Evolutionary conservation across 805 yeast genomes (phyloP).

Genomic region (Priceomyces fermenticarens): DNA sequence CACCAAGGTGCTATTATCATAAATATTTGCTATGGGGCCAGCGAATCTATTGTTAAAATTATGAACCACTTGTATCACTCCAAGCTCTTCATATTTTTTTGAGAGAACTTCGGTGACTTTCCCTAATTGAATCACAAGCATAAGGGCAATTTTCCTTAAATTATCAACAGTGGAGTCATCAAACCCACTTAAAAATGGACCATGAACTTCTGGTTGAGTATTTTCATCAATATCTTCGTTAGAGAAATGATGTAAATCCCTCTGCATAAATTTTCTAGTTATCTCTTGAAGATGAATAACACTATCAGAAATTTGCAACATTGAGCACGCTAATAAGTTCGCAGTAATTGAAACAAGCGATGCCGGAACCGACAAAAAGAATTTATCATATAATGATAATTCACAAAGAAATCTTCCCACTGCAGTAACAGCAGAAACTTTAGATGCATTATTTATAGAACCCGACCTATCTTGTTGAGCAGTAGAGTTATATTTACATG

Average conservation of each 20-base stretch:
- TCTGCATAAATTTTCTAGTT: conserved; percentile 8
- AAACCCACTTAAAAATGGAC: conserved; percentile 50
- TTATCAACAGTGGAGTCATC: conserved; percentile 38
- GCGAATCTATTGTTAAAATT: conserved; percentile 21
- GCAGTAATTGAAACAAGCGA: conserved; percentile 50
- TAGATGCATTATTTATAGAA: conserved; percentile 19
- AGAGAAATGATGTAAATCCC: conserved; percentile 5
- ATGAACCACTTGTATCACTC: conserved; percentile 49
- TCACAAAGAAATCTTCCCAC: conserved; percentile 55
- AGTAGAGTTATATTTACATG: conserved; percentile 19
- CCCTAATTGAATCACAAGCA: conserved; percentile 41
- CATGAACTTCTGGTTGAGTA: conserved; percentile 35
- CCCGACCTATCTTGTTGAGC: conserved; percentile 6
- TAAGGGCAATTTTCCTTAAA: conserved; percentile 40
- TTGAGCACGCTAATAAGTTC: conserved; percentile 51
- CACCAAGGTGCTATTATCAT: conserved; percentile 15
- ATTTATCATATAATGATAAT: conserved; percentile 48
- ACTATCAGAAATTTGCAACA: conserved; percentile 48
- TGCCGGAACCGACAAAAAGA: conserved; percentile 43
- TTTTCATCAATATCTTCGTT: conserved; percentile 39
- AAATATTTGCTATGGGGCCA: conserved; percentile 14
- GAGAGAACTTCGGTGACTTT: conserved; percentile 50
- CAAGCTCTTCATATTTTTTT: conserved; percentile 49
- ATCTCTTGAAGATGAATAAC: conserved; percentile 28
- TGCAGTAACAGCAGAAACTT: conserved; percentile 52